These are phyloP conservation scores for Phylloporus sp. DNA, from an alignment of 768 basidiomycete species.

Conservation along the genomic window DNA sequence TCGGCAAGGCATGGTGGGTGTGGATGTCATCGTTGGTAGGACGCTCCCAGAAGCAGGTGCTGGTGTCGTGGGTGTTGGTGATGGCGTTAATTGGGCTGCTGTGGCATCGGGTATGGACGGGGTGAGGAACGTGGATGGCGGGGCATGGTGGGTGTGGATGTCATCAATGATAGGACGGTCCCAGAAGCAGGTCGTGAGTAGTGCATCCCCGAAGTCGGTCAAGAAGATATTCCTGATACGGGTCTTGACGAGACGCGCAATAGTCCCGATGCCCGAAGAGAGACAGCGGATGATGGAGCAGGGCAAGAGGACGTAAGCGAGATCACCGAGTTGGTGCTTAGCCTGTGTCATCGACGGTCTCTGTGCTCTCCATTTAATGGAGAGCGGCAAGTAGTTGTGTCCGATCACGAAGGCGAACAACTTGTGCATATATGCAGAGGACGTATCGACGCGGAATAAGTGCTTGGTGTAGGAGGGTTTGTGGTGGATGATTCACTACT, in stretches of 20 bases:
- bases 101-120: background rate
- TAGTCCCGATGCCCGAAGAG: constrained; percentile 38
- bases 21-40: background rate
- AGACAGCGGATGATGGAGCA: constrained; percentile 56
- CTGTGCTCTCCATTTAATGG: no score
- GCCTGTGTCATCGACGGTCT: no score
- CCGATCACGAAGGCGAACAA: no score
- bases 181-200: constrained; percentile 13
- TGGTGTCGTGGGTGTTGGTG: background rate
- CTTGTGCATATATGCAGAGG: no score
- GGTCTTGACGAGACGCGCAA: constrained; percentile 27
- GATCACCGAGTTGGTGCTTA: background rate
- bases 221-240: constrained; percentile 15
- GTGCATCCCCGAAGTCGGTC: constrained; percentile 12
- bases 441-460: no score
- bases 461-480: no score
- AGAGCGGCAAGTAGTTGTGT: no score
- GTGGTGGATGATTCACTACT: no score
- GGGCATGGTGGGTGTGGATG: background rate
- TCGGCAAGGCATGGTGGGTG: background rate
- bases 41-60: constrained; percentile 10
- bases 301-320: constrained; percentile 50
- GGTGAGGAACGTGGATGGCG: background rate
- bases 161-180: background rate
- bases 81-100: background rate